A percentile compares a stretch with the other conserved stretches of the same genome.
Conservation (phyloP, 2,329 filamentous ascomycete species). For the Aspergillus ruber region DNA sequence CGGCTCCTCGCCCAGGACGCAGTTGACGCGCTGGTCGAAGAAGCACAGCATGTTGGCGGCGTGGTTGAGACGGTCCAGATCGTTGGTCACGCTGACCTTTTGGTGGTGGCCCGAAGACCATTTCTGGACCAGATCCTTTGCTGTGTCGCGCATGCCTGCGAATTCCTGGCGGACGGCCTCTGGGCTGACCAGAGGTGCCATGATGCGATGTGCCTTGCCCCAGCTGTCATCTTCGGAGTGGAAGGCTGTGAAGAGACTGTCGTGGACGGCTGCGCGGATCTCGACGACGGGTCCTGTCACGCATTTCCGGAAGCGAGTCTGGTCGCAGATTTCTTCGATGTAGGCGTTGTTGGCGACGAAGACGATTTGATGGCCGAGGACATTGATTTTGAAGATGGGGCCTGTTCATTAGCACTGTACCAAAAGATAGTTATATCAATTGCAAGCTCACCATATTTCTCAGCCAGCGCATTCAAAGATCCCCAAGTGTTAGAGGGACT, state of each 20-base stretch:
- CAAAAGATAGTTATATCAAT: not conserved
- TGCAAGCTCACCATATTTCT: conserved; percentile 38
- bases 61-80: conserved; percentile 50
- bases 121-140: conserved; percentile 44
- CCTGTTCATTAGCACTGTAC: conserved; percentile 33
- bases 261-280: conserved; percentile 55
- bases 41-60: conserved; percentile 47
- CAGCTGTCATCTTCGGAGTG: conserved; percentile 46
- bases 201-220: conserved; percentile 55
- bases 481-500: conserved; percentile 46
- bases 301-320: conserved; percentile 52
- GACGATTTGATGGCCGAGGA: conserved; percentile 42
- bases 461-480: conserved; percentile 44
- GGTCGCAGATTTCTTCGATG: conserved; percentile 60
- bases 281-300: conserved; percentile 50
- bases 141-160: conserved; percentile 45
- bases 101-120: conserved; percentile 42
- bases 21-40: conserved; percentile 47
- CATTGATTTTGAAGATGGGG: conserved; percentile 54
- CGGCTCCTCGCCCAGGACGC: conserved; percentile 42
- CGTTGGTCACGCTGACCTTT: conserved; percentile 41
- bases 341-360: conserved; percentile 51
- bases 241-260: conserved; percentile 61
- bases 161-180: conserved; percentile 37
- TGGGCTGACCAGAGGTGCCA: conserved; percentile 42